These are phyloP conservation scores for Diaporthe sp. DNA, from an alignment of 2,329 filamentous ascomycete genomes.

Conservation along the genomic window DNA sequence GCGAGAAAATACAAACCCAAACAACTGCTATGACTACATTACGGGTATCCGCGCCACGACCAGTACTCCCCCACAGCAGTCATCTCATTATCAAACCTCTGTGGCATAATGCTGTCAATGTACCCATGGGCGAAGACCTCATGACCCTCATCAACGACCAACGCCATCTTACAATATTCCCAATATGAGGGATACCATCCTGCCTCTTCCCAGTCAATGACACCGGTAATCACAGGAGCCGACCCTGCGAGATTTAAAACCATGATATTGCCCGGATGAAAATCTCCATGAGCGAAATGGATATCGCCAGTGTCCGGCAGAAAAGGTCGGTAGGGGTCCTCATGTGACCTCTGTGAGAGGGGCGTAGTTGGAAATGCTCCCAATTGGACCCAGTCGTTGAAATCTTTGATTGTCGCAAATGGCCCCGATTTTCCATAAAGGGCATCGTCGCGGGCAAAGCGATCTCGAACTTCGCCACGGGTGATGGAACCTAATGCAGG, in stretches of 20 bases:
- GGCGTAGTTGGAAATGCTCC: not conserved
- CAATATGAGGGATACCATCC: too few relatives aligned
- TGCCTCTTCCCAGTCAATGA: not conserved
- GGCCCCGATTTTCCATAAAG: not conserved
- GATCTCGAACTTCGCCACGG: not conserved
- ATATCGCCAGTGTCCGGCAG: not conserved
- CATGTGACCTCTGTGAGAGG: not conserved
- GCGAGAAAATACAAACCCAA: too few relatives aligned
- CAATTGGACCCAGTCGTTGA: constrained; percentile 4
- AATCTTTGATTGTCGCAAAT: not conserved
- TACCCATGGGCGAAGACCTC: too few relatives aligned
- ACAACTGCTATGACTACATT: too few relatives aligned
- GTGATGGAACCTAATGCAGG: not conserved
- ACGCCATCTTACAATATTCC: too few relatives aligned
- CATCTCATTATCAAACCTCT: too few relatives aligned
- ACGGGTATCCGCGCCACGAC: too few relatives aligned
- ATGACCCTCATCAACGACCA: too few relatives aligned
- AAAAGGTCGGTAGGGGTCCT: not conserved
- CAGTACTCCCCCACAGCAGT: too few relatives aligned
- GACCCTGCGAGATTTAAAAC: not conserved
- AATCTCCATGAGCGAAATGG: not conserved
- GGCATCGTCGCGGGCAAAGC: not conserved
- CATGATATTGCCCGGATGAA: not conserved
- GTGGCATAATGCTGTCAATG: too few relatives aligned
- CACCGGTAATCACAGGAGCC: not conserved